Conservation (phyloP, 1,284 basidiomycete genomes). For the Ceratobasidium sp. region DNA sequence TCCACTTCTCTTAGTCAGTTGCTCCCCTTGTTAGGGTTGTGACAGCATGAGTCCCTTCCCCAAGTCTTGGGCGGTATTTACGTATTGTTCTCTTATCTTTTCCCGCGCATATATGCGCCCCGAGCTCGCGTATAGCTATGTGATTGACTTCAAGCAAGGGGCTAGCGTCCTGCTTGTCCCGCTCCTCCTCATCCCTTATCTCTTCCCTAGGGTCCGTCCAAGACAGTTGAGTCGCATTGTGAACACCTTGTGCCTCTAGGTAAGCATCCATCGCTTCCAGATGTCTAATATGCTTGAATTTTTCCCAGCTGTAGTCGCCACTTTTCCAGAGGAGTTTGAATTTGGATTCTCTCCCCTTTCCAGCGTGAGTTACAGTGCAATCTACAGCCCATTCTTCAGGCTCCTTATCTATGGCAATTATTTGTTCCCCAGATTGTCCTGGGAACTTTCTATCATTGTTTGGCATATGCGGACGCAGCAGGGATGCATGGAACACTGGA, state of each 20-base stretch:
- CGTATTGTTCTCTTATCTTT: no score
- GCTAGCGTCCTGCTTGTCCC: not conserved
- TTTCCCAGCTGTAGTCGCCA: slow-evolving; percentile 58
- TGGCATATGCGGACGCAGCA: slow-evolving; percentile 48
- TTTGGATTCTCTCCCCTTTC: slow-evolving; percentile 50
- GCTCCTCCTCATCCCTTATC: not conserved
- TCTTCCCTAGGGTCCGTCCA: not conserved
- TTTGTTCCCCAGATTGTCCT: slow-evolving; percentile 5
- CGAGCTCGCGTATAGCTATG: no score
- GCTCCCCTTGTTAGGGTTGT: no score
- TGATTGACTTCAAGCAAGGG: no score
- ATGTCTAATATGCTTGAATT: slow-evolving; percentile 46
- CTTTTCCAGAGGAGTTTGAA: slow-evolving; percentile 58
- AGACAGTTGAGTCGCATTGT: not conserved
- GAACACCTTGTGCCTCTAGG: slow-evolving; percentile 50
- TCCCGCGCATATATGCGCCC: no score
- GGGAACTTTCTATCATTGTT: slow-evolving; percentile 42
- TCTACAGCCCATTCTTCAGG: slow-evolving; percentile 57
- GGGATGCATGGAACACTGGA: slow-evolving; percentile 49
- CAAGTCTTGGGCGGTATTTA: no score
- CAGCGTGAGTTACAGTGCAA: slow-evolving; percentile 54
- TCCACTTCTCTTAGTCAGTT: no score
- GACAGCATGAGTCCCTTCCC: no score
- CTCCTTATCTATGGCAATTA: not conserved
- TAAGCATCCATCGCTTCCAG: slow-evolving; percentile 52